These are phyloP conservation scores for Rhodomyrtus tomentosa DNA, from an alignment of 345 rosid species.

Conservation along the genomic window DNA sequence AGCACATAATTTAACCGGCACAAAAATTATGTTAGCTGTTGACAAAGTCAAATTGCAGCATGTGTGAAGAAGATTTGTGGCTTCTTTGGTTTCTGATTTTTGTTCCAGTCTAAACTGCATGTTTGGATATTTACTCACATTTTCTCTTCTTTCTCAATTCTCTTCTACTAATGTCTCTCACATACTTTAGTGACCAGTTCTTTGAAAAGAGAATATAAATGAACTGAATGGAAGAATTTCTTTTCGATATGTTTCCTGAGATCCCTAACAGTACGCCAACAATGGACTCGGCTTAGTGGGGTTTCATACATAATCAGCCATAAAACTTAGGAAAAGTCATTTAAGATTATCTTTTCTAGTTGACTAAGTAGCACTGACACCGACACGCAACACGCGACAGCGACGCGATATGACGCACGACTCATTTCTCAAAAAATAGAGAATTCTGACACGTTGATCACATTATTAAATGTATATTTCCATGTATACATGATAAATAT, in stretches of 20 bases:
- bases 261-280: neutral
- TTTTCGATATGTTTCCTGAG: neutral
- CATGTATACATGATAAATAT: too few species aligned
- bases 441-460: too few species aligned
- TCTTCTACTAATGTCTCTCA: neutral
- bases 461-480: too few species aligned
- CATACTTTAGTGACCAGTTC: neutral
- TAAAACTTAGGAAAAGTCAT: neutral
- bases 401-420: too few species aligned
- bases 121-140: neutral
- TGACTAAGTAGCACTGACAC: too few species aligned
- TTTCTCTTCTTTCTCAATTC: neutral
- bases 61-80: neutral
- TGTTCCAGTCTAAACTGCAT: neutral
- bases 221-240: neutral
- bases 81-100: neutral
- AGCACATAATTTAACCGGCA: neutral
- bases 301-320: neutral
- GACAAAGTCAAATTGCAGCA: neutral
- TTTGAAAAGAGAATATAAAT: neutral
- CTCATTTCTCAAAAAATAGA: too few species aligned
- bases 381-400: too few species aligned
- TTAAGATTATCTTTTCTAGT: neutral
- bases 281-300: neutral
- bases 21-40: neutral